These are phyloP conservation scores for Ricinus communis DNA, from an alignment of 345 rosid genomes.

Conservation along the genomic window DNA sequence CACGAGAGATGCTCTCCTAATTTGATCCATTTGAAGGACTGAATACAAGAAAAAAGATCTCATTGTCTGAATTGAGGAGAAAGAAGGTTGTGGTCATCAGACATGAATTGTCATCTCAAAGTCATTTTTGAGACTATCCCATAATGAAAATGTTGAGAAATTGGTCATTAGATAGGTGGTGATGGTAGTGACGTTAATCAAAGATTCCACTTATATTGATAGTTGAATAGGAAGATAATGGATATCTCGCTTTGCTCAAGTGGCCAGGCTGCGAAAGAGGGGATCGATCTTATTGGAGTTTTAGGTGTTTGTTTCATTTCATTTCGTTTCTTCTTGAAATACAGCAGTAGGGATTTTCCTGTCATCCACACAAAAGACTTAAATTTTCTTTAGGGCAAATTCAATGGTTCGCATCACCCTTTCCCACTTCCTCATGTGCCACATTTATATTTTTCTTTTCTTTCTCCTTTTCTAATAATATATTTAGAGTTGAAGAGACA, in stretches of 20 bases:
- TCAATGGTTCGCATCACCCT: constrained; percentile 15
- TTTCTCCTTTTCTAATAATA: too few relatives aligned
- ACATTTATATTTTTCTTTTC: neutral
- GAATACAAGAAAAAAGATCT: too few relatives aligned
- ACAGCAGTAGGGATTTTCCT: constrained; percentile 18
- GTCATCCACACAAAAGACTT: constrained; percentile 30
- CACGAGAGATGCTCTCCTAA: too few relatives aligned
- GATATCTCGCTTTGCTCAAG: neutral
- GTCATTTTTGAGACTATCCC: neutral
- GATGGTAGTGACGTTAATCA: constrained; percentile 21
- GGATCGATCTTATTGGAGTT: too few relatives aligned
- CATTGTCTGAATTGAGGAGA: too few relatives aligned
- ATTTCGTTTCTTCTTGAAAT: neutral
- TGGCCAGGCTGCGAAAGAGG: constrained; percentile 6
- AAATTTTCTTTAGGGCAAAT: constrained; percentile 25
- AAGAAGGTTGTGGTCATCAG: too few relatives aligned
- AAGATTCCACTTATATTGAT: constrained; percentile 29
- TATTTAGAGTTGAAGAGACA: too few relatives aligned
- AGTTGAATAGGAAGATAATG: constrained; percentile 25
- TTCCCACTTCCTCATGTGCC: neutral
- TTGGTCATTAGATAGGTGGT: neutral
- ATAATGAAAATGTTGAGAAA: neutral
- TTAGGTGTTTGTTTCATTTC: neutral
- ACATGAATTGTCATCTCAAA: neutral
- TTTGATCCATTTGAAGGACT: too few relatives aligned